A percentile compares a stretch with the other conserved stretches of the same genome.
phyloP scores from a whole-genome alignment of 306 rosid species.

The Senna siamea region DNA sequence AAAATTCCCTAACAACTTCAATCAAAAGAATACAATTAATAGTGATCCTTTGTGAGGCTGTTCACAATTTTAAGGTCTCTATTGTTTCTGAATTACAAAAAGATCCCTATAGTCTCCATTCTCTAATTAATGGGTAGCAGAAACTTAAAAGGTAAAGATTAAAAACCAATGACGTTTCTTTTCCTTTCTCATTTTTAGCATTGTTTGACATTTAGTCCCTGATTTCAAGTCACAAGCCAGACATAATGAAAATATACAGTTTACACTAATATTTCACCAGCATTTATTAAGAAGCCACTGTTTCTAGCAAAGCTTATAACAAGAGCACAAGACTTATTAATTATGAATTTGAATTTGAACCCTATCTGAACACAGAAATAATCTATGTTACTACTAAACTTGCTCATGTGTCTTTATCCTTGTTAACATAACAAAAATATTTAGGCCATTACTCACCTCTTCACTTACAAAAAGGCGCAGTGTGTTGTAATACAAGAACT shows the following conservation, averaged over 20 bases:
- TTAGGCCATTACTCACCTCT: conserved; percentile 63
- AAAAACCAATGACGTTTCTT: neutral
- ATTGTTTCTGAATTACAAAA: neutral
- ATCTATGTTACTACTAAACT: conserved; percentile 16
- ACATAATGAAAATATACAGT: neutral
- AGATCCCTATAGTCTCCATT: neutral
- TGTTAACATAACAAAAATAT: conserved; percentile 15
- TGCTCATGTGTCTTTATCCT: neutral
- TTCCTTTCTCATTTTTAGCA: neutral
- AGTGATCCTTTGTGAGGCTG: conserved; percentile 7
- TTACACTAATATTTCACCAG: neutral
- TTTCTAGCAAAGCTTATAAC: conserved; percentile 21
- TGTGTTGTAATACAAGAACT: conserved; percentile 67
- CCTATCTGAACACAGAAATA: neutral
- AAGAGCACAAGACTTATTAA: neutral
- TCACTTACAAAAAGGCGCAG: conserved; percentile 73
- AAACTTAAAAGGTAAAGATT: neutral
- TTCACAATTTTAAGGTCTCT: conserved; percentile 14
- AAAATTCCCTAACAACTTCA: neutral
- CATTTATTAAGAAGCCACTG: neutral
- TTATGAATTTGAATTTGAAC: neutral
- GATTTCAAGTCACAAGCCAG: no score
- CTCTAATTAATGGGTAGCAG: neutral
- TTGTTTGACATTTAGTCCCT: neutral
- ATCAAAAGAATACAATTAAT: neutral